Percentiles rank a stretch among this genome's conserved stretches.
Conservation (phyloP, 495 filamentous ascomycete species). For the Lasiosphaeriaceae sp. region DNA sequence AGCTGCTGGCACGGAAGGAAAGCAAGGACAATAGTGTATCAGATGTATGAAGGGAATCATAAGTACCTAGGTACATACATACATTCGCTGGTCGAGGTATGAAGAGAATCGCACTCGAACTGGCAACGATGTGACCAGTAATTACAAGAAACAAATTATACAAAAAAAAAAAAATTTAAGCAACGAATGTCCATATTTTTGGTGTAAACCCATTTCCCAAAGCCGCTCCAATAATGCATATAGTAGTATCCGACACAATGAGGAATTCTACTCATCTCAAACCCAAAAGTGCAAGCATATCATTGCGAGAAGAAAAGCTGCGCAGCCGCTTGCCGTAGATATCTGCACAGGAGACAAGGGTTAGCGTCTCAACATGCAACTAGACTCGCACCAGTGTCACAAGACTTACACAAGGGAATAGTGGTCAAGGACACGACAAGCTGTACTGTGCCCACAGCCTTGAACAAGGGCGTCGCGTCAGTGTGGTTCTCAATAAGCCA, state of each 20-base stretch:
- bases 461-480: slow-evolving; percentile 56
- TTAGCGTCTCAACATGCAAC: background rate
- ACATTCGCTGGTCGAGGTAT: no score
- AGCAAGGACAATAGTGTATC: background rate
- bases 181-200: no score
- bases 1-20: background rate
- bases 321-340: slow-evolving; percentile 77
- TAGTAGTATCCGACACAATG: background rate
- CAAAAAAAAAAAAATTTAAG: no score
- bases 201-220: no score
- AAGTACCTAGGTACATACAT: no score
- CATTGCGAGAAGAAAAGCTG: slow-evolving; percentile 64
- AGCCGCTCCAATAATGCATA: no score
- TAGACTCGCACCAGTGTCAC: background rate
- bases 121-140: no score
- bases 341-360: slow-evolving; percentile 47
- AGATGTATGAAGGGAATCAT: background rate
- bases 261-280: slow-evolving; percentile 10
- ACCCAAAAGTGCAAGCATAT: slow-evolving; percentile 58
- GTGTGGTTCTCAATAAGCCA: slow-evolving; percentile 65
- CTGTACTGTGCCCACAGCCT: slow-evolving; percentile 70
- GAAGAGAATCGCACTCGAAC: no score
- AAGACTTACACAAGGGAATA: slow-evolving; percentile 66
- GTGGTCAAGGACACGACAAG: slow-evolving; percentile 66
- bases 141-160: no score